phyloP scores from a whole-genome alignment of 2,329 filamentous ascomycete species.

The Ramichloridium luteum region DNA sequence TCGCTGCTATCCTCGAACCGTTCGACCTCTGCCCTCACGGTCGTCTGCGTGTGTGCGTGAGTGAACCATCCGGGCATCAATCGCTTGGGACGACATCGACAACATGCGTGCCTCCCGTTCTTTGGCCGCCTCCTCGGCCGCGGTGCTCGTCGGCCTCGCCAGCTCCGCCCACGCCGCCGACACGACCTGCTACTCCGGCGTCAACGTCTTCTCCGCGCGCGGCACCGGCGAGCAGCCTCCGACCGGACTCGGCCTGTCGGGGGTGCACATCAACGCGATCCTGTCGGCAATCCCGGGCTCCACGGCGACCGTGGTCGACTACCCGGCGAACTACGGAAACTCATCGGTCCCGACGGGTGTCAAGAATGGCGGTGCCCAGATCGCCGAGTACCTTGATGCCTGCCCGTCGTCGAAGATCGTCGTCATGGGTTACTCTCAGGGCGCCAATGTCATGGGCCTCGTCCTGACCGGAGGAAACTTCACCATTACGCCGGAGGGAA shows the following conservation, averaged over 20 bases:
- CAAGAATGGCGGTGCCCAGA: conserved; percentile 26
- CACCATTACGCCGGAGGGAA: not conserved
- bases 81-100: too few species aligned
- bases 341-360: conserved; percentile 28
- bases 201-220: not conserved
- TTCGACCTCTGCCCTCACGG: too few species aligned
- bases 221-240: not conserved
- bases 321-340: conserved; percentile 5
- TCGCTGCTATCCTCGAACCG: too few species aligned
- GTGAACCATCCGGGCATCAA: too few species aligned
- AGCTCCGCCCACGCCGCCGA: not conserved
- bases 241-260: not conserved
- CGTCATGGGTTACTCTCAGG: conserved; percentile 33
- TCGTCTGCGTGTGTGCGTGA: too few species aligned
- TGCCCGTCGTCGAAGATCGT: conserved; percentile 33
- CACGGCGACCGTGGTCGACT: not conserved
- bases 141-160: not conserved
- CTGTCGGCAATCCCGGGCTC: not conserved
- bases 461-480: conserved; percentile 22
- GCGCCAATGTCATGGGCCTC: conserved; percentile 25
- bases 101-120: not conserved
- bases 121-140: not conserved
- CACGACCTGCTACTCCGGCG: not conserved
- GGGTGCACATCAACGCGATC: not conserved
- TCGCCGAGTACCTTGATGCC: conserved; percentile 28